Percentiles rank a stretch among this genome's conserved stretches.
Evolutionary conservation across 2,329 filamentous ascomycete species (phyloP).

Genomic region (Mycosphaerella sp.): DNA sequence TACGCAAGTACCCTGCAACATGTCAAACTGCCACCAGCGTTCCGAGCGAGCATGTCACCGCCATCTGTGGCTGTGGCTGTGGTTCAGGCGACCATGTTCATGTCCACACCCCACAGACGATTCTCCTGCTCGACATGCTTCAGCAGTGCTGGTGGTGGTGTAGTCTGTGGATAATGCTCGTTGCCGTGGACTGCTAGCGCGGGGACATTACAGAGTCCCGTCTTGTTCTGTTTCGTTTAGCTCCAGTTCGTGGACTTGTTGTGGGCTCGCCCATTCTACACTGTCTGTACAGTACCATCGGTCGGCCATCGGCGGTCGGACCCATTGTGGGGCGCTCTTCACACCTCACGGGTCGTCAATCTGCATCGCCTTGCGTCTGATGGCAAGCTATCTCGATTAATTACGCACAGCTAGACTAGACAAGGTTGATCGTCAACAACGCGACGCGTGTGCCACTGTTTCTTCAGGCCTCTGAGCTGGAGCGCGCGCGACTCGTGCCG

Average conservation of each 20-base stretch:
- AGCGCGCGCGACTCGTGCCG: not conserved
- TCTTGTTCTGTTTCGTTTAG: no score
- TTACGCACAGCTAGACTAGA: slow-evolving; percentile 6
- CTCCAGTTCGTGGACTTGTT: not conserved
- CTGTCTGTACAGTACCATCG: not conserved
- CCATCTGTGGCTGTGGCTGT: not conserved
- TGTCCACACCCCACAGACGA: no score
- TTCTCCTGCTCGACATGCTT: no score
- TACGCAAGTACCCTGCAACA: slow-evolving; percentile 10
- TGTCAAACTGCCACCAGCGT: slow-evolving; percentile 15
- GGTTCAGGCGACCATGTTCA: not conserved
- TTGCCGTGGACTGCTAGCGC: no score
- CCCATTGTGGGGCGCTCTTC: slow-evolving; percentile 1
- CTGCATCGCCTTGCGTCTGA: slow-evolving; percentile 7
- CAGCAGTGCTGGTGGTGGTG: not conserved
- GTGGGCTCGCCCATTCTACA: not conserved
- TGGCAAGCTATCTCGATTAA: slow-evolving; percentile 6
- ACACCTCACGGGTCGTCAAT: slow-evolving; percentile 10
- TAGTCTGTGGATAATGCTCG: not conserved
- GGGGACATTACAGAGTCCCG: no score
- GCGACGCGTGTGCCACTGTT: not conserved
- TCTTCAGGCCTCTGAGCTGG: no score
- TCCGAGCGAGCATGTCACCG: slow-evolving; percentile 6
- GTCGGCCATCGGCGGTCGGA: not conserved
- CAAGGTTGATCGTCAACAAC: not conserved